These are phyloP conservation scores for Carex cristatella DNA, from an alignment of 176 grass and related monocot species.

Conservation along the genomic window DNA sequence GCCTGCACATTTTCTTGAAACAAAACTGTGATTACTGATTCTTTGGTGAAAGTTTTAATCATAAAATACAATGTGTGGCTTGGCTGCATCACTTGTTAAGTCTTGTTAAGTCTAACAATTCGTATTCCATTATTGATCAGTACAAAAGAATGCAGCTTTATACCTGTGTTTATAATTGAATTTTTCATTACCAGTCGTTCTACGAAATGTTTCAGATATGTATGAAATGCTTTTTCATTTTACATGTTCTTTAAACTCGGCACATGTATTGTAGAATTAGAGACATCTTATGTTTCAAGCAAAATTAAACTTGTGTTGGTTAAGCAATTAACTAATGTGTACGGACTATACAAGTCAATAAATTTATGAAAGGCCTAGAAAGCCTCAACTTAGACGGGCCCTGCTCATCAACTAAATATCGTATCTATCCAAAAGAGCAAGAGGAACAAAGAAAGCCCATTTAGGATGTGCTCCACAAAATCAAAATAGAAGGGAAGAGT, in stretches of 20 bases:
- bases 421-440: background rate
- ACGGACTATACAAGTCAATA: too few species aligned
- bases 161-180: background rate
- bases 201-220: background rate
- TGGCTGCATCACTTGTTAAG: background rate
- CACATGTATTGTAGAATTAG: background rate
- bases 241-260: background rate
- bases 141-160: background rate
- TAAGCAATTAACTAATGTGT: too few species aligned
- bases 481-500: too few species aligned
- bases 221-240: background rate
- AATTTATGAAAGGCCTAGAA: background rate
- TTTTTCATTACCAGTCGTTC: background rate
- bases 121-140: background rate
- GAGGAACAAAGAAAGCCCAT: background rate
- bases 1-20: background rate
- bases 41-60: background rate
- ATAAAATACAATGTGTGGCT: background rate
- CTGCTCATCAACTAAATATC: background rate
- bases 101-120: background rate
- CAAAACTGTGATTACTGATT: background rate
- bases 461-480: background rate
- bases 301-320: background rate
- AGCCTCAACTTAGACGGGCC: background rate
- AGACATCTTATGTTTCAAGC: background rate